Percentiles rank a stretch among this genome's conserved stretches.
These are phyloP conservation scores for Vitis hybrid DNA, from an alignment of 177 flowering plant genomes.

Conservation along the genomic window DNA sequence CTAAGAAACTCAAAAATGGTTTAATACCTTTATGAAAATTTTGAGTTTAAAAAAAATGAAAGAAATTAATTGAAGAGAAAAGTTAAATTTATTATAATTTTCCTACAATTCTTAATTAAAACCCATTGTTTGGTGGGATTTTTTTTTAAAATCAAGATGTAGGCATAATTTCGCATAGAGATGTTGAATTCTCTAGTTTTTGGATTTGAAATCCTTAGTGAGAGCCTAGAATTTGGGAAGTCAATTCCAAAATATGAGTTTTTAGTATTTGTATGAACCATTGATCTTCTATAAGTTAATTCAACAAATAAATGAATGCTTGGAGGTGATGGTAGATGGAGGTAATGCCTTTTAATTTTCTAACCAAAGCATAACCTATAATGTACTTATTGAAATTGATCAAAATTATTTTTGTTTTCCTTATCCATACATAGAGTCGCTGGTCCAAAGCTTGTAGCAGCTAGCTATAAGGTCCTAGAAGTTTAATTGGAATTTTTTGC, in stretches of 20 bases:
- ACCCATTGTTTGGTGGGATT: too few species aligned
- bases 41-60: too few species aligned
- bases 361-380: background rate
- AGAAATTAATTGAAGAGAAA: too few species aligned
- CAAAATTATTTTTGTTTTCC: conserved; percentile 4
- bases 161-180: too few species aligned
- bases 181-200: too few species aligned
- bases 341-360: conserved; percentile 38
- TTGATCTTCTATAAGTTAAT: conserved; percentile 55
- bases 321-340: conserved; percentile 99
- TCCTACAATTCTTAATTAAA: too few species aligned
- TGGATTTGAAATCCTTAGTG: background rate
- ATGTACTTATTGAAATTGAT: background rate
- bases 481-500: conserved; percentile 77
- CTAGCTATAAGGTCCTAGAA: conserved; percentile 74
- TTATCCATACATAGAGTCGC: conserved; percentile 95
- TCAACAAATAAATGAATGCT: conserved; percentile 92
- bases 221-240: background rate
- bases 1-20: too few species aligned
- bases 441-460: conserved; percentile 75
- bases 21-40: too few species aligned
- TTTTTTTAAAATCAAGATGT: too few species aligned
- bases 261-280: background rate
- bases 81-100: too few species aligned
- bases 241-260: background rate